phyloP scores from a whole-genome alignment of 768 basidiomycete species.

The Arthromyces matolae region DNA sequence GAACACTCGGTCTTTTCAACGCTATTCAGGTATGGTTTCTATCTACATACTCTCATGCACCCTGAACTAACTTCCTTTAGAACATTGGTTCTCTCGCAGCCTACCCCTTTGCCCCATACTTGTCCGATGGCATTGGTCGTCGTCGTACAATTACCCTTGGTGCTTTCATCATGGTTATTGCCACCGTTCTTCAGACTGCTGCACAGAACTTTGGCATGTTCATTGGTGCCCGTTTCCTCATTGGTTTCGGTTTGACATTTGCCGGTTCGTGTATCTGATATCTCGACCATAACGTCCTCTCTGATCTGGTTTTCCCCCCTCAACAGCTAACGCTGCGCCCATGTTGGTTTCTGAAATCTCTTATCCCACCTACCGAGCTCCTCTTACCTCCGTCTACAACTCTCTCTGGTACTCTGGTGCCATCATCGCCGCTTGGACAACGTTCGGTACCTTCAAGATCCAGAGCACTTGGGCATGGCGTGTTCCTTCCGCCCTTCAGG shows the following conservation, averaged over 20 bases:
- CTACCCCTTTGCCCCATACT: slow-evolving; percentile 59
- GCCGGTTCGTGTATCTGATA: slow-evolving; percentile 68
- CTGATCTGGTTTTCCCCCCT: slow-evolving; percentile 62
- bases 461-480: slow-evolving; percentile 66
- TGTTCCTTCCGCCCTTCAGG: slow-evolving; percentile 64
- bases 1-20: no score
- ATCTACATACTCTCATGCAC: background rate
- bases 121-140: slow-evolving; percentile 62
- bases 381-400: no score
- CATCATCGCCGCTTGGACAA: slow-evolving; percentile 25
- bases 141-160: no score
- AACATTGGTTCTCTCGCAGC: slow-evolving; percentile 59
- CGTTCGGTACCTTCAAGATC: slow-evolving; percentile 68
- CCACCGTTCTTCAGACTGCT: no score
- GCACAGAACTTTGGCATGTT: no score
- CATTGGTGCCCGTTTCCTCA: no score
- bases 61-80: slow-evolving; percentile 24
- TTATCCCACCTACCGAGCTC: slow-evolving; percentile 70
- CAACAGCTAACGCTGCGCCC: slow-evolving; percentile 70
- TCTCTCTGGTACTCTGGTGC: no score
- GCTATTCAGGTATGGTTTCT: slow-evolving; percentile 49
- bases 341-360: slow-evolving; percentile 72
- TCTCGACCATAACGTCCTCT: slow-evolving; percentile 60
- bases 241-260: no score
- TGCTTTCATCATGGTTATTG: slow-evolving; percentile 55